Base-by-base conservation (phyloP, 306 rosid genomes). In the Gleditsia sinensis region DNA sequence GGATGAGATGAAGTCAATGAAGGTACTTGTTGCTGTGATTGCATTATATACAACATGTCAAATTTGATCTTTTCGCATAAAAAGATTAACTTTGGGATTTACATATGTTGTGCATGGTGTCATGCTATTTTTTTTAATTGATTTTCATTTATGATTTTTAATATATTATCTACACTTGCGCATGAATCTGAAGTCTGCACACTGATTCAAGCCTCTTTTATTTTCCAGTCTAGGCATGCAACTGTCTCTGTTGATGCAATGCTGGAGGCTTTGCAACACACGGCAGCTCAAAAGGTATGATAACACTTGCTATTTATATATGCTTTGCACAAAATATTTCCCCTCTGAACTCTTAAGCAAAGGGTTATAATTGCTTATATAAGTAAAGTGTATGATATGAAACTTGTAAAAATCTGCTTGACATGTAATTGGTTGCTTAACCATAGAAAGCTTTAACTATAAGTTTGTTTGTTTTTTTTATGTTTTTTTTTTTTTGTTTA, bases 1-100 rank as follows among this genome's bases (percentile, higher is more conserved):
- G 83, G 98, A 94, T 84, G 98, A 94, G 81, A 94, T 94, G 98
- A 94, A 88, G 82, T 94, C 98, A 50, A 91, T 91, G 98, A 94
- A 89, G 98, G 98, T 79, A 71, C 69, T 65, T 3, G 27, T 48
- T 46, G 6, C n/a, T 78, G 57, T 45, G 42, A 69, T 39, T 53
- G 21, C 20, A n/a, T 51, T 73, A 5, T 16, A 6, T 67, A 0
- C 20, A n/a, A 51, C 17, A 19, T 32, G 8, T 33, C 21, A 39
- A 21, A 77, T 77, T 50, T 21, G 67, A 37, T 10, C 13, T 39
- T 6, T 19, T 13, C 4, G 5, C 70, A 20, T 49, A 23, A 73
- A n/a, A 33, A 66, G 71, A 16, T 39, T 49, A 39, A 30, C 19
- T 69, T 67, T 17, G 75, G 25, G 20, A 16, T 17, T 56, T 67